Conservation (phyloP, 176 grass and related monocot genomes). For the Oryza australiensis region DNA sequence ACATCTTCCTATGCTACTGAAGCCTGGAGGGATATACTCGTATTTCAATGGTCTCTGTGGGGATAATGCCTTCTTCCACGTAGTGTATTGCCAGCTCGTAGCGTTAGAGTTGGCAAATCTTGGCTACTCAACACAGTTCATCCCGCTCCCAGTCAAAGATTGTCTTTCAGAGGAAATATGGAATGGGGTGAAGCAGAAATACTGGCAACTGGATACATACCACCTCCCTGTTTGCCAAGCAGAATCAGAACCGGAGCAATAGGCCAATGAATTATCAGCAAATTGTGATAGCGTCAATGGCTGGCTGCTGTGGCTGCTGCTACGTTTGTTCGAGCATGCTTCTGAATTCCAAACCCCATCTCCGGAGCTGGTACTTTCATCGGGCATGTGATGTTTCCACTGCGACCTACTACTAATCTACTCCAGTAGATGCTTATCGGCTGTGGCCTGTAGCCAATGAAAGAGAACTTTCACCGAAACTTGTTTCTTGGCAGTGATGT, state of each 20-base stretch:
- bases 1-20: conserved; percentile 71
- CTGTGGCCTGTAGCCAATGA: neutral
- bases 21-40: conserved; percentile 75
- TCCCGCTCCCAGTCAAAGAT: conserved; percentile 85
- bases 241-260: conserved; percentile 54
- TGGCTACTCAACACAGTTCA: conserved; percentile 76
- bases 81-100: conserved; percentile 80
- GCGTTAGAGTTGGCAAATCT: conserved; percentile 70
- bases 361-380: neutral
- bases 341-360: neutral
- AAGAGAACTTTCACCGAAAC: neutral
- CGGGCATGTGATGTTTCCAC: neutral
- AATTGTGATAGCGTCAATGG: neutral
- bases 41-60: conserved; percentile 97
- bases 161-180: conserved; percentile 67
- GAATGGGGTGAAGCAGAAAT: conserved; percentile 83
- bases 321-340: neutral
- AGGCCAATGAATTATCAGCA: neutral
- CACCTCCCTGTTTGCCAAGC: conserved; percentile 82
- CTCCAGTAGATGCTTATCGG: neutral
- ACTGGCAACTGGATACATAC: conserved; percentile 93
- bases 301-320: neutral
- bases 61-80: conserved; percentile 90
- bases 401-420: neutral
- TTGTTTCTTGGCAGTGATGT: neutral